Evolutionary conservation across 2,329 filamentous ascomycete genomes (phyloP).

Genomic region (Claviceps maximensis): DNA sequence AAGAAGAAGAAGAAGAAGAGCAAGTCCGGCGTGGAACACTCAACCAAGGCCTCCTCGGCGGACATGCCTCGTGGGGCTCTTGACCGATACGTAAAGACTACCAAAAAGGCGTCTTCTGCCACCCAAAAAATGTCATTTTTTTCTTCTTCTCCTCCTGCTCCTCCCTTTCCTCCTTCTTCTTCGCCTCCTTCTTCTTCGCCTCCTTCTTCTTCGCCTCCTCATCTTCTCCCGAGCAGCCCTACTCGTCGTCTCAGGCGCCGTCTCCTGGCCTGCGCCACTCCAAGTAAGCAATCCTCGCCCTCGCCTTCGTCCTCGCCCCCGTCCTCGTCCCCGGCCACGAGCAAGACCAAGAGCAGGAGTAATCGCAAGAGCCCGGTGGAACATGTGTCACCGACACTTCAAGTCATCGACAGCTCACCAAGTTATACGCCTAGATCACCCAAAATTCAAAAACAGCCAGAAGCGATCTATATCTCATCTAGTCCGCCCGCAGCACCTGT

Average conservation of each 20-base stretch:
- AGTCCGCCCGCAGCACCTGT: constrained; percentile 21
- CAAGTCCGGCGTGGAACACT: constrained; percentile 8
- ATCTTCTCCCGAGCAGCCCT: not conserved
- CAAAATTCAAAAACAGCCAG: constrained; percentile 12
- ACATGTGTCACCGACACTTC: constrained; percentile 14
- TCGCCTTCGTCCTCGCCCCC: constrained; percentile 3
- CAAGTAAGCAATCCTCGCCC: constrained; percentile 24
- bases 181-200: not conserved
- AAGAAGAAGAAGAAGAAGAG: constrained; percentile 13
- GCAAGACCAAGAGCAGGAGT: constrained; percentile 7
- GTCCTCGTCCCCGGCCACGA: not conserved
- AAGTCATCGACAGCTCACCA: constrained; percentile 32
- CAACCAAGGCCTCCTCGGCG: constrained; percentile 8
- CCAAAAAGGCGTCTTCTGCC: constrained; percentile 17
- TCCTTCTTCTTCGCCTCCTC: not conserved
- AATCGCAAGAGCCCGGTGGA: constrained; percentile 11
- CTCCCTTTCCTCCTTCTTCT: not conserved
- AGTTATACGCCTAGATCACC: constrained; percentile 23
- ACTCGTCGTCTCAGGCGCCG: not conserved
- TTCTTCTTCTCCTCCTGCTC: not conserved
- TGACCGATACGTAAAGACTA: constrained; percentile 27
- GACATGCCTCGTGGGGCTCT: constrained; percentile 19
- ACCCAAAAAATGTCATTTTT: not conserved
- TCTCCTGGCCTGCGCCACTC: not conserved
- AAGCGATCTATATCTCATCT: constrained; percentile 32